Evolutionary conservation across 345 rosid species (phyloP).

Genomic region (Moricandia moricandioides): DNA sequence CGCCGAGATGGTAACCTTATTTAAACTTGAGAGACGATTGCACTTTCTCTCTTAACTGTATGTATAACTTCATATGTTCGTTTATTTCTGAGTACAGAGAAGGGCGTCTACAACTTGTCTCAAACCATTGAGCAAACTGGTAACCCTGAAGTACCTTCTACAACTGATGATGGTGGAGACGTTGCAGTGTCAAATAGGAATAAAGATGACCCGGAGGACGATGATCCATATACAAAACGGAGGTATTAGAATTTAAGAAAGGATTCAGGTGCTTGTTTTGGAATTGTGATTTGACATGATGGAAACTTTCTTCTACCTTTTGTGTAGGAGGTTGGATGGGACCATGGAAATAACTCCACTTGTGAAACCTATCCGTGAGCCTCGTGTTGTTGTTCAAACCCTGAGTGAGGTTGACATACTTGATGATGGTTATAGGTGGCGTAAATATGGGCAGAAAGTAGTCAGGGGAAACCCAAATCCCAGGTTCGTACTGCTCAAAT

Average conservation of each 20-base stretch:
- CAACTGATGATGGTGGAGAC: constrained; percentile 58
- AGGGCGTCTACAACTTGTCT: constrained; percentile 47
- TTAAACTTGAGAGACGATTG: constrained; percentile 12
- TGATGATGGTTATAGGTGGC: constrained; percentile 99
- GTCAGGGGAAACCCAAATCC: constrained; percentile 99
- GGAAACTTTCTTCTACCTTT: constrained; percentile 9
- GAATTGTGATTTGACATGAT: constrained; percentile 20
- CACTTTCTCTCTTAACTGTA: neutral
- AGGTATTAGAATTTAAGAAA: constrained; percentile 51
- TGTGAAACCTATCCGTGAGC: constrained; percentile 95
- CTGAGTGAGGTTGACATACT: constrained; percentile 95
- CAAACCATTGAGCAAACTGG: constrained; percentile 51
- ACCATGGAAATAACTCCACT: constrained; percentile 76
- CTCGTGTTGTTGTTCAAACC: constrained; percentile 98
- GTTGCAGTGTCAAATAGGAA: constrained; percentile 35
- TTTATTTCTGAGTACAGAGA: constrained; percentile 45
- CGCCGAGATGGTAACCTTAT: constrained; percentile 61
- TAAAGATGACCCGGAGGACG: constrained; percentile 62
- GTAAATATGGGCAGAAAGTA: constrained; percentile 99
- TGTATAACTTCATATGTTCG: constrained; percentile 14
- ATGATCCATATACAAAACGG: constrained; percentile 74
- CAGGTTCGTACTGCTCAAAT: constrained; percentile 46
- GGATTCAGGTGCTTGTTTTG: constrained; percentile 3
- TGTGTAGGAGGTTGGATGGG: constrained; percentile 82
- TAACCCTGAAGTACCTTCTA: constrained; percentile 53